Evolutionary conservation across 1,284 basidiomycete species (phyloP), one percentile per base, ranked within the genome.

Genomic region (Fistulinella cinereoalba): DNA sequence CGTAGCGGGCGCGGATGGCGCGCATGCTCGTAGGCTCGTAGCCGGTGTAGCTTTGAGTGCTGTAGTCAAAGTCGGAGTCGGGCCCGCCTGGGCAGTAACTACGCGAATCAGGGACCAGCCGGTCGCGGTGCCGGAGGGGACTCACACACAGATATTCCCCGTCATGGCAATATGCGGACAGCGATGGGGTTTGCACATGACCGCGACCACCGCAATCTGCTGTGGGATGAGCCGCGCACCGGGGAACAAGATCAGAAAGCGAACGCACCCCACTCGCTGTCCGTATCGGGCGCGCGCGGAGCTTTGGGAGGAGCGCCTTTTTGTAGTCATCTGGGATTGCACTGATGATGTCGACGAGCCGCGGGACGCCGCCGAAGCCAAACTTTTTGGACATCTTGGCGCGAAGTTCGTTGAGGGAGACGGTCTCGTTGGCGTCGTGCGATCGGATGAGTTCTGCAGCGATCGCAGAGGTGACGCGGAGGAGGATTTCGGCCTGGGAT

Each of bases 101-200:
- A 51, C n/a, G n/a, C n/a, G n/a, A n/a, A n/a, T n/a, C n/a, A n/a
- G n/a, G n/a, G n/a, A n/a, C n/a, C n/a, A n/a, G n/a, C n/a, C n/a
- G n/a, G n/a, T n/a, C n/a, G n/a, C n/a, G n/a, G n/a, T n/a, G n/a
- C n/a, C n/a, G n/a, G n/a, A n/a, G n/a, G n/a, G n/a, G n/a, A 71
- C 84, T 56, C 61, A 93, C 84, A 99, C 96, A 71, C 97, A 99
- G 43, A 99, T 98, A 64, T 99, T 98, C n/a, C 97, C 97, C 0
- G 97, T 99, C 88, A 99, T 96, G 6, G 97, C 97, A 50, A 99
- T 99, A 71, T 99, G 97, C 6, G 97, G 97, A 74, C 97, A 99
- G 42, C 97, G 82, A 76, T 99, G 97, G 3, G 97, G 97, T 67
- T 99, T 99, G 77, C 95, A 97, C 97, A 99, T 99, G 31, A 99